phyloP scores from a whole-genome alignment of 2,329 filamentous ascomycete genomes.

The Talaromyces sp. region DNA sequence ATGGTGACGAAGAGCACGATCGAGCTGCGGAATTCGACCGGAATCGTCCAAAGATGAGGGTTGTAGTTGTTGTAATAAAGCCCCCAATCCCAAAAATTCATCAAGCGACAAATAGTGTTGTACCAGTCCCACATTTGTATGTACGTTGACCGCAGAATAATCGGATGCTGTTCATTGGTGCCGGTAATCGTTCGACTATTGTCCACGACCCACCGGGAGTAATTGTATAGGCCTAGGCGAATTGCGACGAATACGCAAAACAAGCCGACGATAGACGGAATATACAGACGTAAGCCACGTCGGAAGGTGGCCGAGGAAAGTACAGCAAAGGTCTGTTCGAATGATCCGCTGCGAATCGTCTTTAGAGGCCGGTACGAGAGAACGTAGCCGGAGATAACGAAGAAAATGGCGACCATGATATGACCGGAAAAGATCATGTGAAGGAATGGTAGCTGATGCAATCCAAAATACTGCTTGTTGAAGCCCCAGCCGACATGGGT shows the following conservation, averaged over 20 bases:
- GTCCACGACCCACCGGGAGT: slow-evolving; percentile 34
- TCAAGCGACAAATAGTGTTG: slow-evolving; percentile 31
- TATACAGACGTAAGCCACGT: slow-evolving; percentile 41
- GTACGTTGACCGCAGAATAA: slow-evolving; percentile 30
- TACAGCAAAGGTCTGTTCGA: slow-evolving; percentile 38
- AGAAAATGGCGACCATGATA: slow-evolving; percentile 49
- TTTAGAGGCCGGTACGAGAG: slow-evolving; percentile 43
- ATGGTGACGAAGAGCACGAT: slow-evolving; percentile 43
- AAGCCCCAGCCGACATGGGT: slow-evolving; percentile 41
- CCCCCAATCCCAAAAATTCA: slow-evolving; percentile 39
- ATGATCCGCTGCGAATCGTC: slow-evolving; percentile 36
- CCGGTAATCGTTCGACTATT: slow-evolving; percentile 38
- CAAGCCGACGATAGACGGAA: slow-evolving; percentile 41
- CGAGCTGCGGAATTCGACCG: slow-evolving; percentile 45
- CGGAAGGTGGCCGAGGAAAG: slow-evolving; percentile 45
- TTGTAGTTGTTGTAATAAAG: slow-evolving; percentile 45
- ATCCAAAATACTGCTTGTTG: slow-evolving; percentile 37
- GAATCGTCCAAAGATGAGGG: slow-evolving; percentile 47
- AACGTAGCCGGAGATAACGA: slow-evolving; percentile 49
- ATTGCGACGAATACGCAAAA: slow-evolving; percentile 41
- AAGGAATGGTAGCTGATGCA: slow-evolving; percentile 42
- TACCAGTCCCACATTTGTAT: slow-evolving; percentile 40
- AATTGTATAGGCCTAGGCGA: slow-evolving; percentile 41
- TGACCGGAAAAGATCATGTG: slow-evolving; percentile 45
- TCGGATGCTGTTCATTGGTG: slow-evolving; percentile 44